These are phyloP conservation scores for Vicia sativa DNA, from an alignment of 306 rosid species.

Conservation along the genomic window DNA sequence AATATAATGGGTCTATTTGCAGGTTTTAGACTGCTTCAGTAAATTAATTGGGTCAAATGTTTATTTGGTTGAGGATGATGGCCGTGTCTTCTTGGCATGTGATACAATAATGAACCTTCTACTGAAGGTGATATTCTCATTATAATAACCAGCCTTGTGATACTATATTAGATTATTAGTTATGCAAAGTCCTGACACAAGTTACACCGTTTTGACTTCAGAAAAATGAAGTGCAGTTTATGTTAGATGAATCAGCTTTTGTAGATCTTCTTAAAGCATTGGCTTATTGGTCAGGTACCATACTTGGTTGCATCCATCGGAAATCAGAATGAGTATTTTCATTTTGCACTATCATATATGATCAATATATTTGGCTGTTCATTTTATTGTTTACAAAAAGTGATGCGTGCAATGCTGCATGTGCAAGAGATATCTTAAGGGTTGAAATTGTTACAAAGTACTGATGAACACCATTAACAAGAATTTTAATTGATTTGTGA, in stretches of 20 bases:
- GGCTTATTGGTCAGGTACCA: constrained; percentile 80
- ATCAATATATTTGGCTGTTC: not conserved
- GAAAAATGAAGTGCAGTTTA: constrained; percentile 61
- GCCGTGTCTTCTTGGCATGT: constrained; percentile 79
- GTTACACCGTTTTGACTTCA: constrained; percentile 39
- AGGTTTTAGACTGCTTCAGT: constrained; percentile 80
- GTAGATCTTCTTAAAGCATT: constrained; percentile 68
- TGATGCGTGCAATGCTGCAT: constrained; percentile 1
- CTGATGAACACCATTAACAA: constrained; percentile 5
- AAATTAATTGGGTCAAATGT: constrained; percentile 54
- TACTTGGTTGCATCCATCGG: constrained; percentile 11
- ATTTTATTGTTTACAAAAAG: constrained; percentile 22
- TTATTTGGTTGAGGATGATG: constrained; percentile 51
- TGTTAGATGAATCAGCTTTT: constrained; percentile 53
- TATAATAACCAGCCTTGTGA: constrained; percentile 15
- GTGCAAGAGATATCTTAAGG: not conserved
- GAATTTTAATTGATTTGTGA: constrained; percentile 23
- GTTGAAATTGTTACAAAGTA: constrained; percentile 2
- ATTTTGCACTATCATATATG: constrained; percentile 1
- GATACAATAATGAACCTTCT: constrained; percentile 83
- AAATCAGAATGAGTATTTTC: constrained; percentile 20
- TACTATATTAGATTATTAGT: constrained; percentile 37
- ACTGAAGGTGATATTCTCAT: constrained; percentile 62
- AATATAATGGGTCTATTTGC: constrained; percentile 43
- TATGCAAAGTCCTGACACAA: constrained; percentile 27